phyloP scores from a whole-genome alignment of 495 filamentous ascomycete genomes.

The Tuber indicum region DNA sequence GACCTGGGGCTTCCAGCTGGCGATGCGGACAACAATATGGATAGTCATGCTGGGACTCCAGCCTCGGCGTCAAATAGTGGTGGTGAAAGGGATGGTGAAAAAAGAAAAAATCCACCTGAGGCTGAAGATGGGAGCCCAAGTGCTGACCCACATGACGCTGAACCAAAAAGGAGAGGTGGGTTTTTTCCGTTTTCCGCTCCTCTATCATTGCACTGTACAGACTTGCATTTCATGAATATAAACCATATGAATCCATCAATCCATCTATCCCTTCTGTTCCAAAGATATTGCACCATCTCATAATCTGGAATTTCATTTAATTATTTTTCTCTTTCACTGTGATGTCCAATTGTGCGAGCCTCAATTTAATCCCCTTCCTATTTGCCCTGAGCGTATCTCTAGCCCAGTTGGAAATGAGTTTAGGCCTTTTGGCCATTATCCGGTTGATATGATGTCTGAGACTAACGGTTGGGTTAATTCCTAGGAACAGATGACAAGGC shows the following conservation, averaged over 20 bases:
- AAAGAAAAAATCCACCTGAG: slow-evolving; percentile 68
- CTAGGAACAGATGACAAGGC: slow-evolving; percentile 54
- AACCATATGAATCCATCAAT: slow-evolving; percentile 8
- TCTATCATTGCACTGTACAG: slow-evolving; percentile 24
- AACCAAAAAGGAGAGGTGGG: slow-evolving; percentile 43
- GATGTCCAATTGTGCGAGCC: background rate
- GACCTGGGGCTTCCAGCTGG: slow-evolving; percentile 51
- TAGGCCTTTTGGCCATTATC: background rate
- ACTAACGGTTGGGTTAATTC: slow-evolving; percentile 24
- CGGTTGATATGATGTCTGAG: background rate
- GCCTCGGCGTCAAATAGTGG: slow-evolving; percentile 21
- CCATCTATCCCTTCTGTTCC: background rate
- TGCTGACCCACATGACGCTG: slow-evolving; percentile 46
- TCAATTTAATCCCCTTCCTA: background rate
- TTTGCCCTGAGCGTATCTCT: background rate
- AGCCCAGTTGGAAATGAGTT: background rate
- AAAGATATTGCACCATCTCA: background rate
- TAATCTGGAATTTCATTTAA: background rate
- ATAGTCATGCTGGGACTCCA: slow-evolving; percentile 58
- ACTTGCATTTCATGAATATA: slow-evolving; percentile 26
- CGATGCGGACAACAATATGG: slow-evolving; percentile 48
- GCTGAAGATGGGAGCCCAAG: slow-evolving; percentile 58
- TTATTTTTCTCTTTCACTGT: background rate
- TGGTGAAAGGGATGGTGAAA: slow-evolving; percentile 51
- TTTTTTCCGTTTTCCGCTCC: slow-evolving; percentile 23